Evolutionary conservation across 257 asterid genomes (phyloP).

Genomic region (Solanum bulbocastanum): DNA sequence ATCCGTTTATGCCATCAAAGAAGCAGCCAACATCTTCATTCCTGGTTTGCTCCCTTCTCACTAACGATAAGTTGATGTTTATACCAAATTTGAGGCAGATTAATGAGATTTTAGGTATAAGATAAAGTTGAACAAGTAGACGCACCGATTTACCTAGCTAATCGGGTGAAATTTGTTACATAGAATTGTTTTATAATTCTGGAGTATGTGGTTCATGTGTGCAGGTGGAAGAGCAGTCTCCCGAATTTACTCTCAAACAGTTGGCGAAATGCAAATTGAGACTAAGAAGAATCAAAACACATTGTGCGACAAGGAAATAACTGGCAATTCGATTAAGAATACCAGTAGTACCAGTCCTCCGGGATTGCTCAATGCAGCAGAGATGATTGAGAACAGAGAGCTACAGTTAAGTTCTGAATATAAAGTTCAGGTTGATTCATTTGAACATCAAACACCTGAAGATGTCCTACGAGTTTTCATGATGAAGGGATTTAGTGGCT

Average conservation of each 20-base stretch:
- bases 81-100: background rate
- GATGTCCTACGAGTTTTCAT: constrained; percentile 21
- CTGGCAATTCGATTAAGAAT: background rate
- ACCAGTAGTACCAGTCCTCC: background rate
- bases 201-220: background rate
- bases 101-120: background rate
- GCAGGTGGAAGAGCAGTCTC: constrained; percentile 9
- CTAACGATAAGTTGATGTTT: too few relatives aligned
- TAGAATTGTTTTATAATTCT: too few relatives aligned
- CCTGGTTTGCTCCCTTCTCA: constrained; percentile 23
- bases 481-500: constrained; percentile 26
- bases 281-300: background rate
- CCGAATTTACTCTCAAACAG: constrained; percentile 17
- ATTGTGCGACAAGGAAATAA: background rate
- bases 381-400: background rate
- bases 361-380: background rate
- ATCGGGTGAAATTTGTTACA: too few relatives aligned
- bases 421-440: background rate
- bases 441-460: constrained; percentile 13
- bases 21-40: constrained; percentile 17
- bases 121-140: too few relatives aligned
- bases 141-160: too few relatives aligned
- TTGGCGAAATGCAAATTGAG: constrained; percentile 25
- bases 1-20: constrained; percentile 10
- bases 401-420: background rate